Evolutionary conservation across 129 eudicot species (phyloP), one percentile per base, ranked within the genome.

Genomic region (Mikania micrantha): DNA sequence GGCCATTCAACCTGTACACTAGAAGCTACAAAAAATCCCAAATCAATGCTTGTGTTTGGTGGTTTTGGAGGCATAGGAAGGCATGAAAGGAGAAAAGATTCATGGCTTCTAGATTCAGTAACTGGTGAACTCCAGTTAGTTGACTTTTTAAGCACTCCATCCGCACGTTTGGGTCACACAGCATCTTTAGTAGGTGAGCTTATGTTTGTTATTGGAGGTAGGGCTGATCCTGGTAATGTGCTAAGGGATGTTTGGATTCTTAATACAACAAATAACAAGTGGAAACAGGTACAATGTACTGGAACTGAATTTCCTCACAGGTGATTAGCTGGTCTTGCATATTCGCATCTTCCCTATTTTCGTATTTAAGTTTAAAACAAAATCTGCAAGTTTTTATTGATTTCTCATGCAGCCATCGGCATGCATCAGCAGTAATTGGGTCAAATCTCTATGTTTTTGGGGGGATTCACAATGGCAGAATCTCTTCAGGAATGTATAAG

Each of bases 131-230:
- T 87, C 17, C 80, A 81, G 47, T 65, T 56, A 36, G 32, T 94
- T 64, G 60, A 62, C 75, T 61, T 65, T 70, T 47, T 67, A 66
- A 82, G 28, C 27, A 15, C 81, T 16, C 99, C 97, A 67, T 81
- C 85, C 36, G 85, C 99, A 62, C 90, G 99, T 39, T 39, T 94
- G 78, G 99, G 99, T 58, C 99, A 94, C 81, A 86, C 95, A 7
- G 78, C 87, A 71, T 82, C 95, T 52, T 24, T 89, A 47, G 68
- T 74, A 72, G 95, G 88, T 66, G 92, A 85, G 24, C 64, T 29
- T n/a, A 77, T 86, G 77, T 80, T 84, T 78, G 87, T 94, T 50
- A 83, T 89, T 67, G 99, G 99, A 74, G 99, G 99, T 61, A 84
- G 99, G 80, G 97, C 87, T 16, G 99, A 89, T 65, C 99, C 99